Base-by-base conservation (phyloP, 352 stramenopile species). In the Phytophthora pini region DNA sequence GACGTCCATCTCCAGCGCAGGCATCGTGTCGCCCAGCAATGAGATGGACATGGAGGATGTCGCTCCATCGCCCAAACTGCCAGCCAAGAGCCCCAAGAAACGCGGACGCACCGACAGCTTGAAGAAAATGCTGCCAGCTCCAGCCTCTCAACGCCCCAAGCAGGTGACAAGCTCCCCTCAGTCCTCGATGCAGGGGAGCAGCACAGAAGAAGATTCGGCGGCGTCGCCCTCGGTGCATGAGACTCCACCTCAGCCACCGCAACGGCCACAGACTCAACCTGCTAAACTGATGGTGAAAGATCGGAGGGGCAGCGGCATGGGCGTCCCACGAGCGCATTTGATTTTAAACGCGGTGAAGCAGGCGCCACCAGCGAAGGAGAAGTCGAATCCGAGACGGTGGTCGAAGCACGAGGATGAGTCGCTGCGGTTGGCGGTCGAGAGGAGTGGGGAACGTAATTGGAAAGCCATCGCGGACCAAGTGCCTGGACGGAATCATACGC, bases 381-480 rank as follows among this genome's bases (percentile, higher is more conserved):
- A 95, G 51, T 94, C 85, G 27, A 95, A 95, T 50, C 87, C 87
- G 12, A 62, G 87, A 44, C 62, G 87, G 31, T 95, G 87, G 87
- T 94, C 85, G 34, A 95, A 95, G 44, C 79, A 88, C 32, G 84
- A 94, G 70, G 88, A 96, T 52, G 88, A 96, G 56, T 94, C 88
- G 32, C 69, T 96, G 55, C 73, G 88, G 5, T 58, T 94, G 11
- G 88, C 88, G 26, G 88, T 96, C n/a, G 86, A 94, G 46, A 76
- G 88, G 51, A 96, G 88, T 31, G 88, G 88, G 2, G 88, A 96
- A 53, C 84, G 88, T 60, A 96, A 96, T 53, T 96, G 88, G 88
- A 96, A 96, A 66, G 89, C 91, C 5, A 98, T 98, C 48, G 92
- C 93, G 4, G 85, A 97, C 48, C 88, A 96, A 63, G 89, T 98